Percentiles rank a stretch among this genome's conserved stretches.
phyloP scores from a whole-genome alignment of 176 grass and related monocot species.

The Oryza punctata region DNA sequence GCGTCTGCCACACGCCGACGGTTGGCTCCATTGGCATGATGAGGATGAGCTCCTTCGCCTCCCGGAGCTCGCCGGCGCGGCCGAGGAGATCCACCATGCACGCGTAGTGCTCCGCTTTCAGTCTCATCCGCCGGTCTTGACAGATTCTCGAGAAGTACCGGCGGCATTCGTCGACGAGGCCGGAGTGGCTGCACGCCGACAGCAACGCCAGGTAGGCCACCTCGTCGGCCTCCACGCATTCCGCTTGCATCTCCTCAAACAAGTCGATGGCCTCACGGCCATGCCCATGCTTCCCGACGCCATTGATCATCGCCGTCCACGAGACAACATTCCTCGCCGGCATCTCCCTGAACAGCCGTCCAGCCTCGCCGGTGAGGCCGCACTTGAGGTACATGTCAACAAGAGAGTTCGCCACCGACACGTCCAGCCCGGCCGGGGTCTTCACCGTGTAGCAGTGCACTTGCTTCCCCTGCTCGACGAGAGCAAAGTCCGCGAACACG shows the following conservation, averaged over 20 bases:
- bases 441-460: conserved; percentile 43
- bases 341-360: conserved; percentile 39
- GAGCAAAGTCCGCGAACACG: conserved; percentile 45
- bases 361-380: conserved; percentile 40
- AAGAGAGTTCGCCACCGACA: conserved; percentile 42
- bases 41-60: conserved; percentile 47
- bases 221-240: conserved; percentile 39
- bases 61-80: conserved; percentile 37
- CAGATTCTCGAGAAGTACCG: conserved; percentile 13
- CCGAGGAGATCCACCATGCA: conserved; percentile 61
- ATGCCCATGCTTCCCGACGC: conserved; percentile 54
- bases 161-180: conserved; percentile 43
- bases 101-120: conserved; percentile 42
- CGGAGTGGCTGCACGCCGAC: conserved; percentile 62
- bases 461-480: conserved; percentile 56
- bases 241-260: conserved; percentile 46
- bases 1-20: conserved; percentile 48
- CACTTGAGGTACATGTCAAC: conserved; percentile 62
- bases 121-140: not conserved
- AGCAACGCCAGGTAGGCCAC: conserved; percentile 49
- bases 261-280: conserved; percentile 28
- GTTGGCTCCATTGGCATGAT: conserved; percentile 45
- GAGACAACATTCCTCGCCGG: conserved; percentile 47
- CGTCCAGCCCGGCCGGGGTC: conserved; percentile 16
- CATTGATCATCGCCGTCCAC: conserved; percentile 60